Conservation (phyloP, 2,329 filamentous ascomycete genomes). For the Arthrobotrys sinensis region DNA sequence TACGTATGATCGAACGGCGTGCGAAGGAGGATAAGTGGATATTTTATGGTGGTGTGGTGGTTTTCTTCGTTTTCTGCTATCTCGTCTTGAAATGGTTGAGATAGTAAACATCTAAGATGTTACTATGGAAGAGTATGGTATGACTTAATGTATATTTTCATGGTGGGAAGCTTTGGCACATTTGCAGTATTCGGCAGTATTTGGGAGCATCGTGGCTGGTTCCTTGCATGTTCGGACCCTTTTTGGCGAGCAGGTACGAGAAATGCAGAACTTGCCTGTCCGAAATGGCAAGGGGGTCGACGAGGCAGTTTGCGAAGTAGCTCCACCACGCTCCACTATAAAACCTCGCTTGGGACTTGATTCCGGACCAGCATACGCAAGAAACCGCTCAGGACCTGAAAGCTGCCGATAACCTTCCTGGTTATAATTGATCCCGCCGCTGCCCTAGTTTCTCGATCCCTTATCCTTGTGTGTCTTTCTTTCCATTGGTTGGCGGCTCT, state of each 20-base stretch:
- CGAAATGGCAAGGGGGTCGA: conserved; percentile 27
- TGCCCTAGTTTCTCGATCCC: neutral
- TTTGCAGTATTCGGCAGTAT: neutral
- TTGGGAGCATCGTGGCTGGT: conserved; percentile 30
- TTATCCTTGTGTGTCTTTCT: conserved; percentile 19
- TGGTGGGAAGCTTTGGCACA: neutral
- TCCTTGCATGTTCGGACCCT: conserved; percentile 27
- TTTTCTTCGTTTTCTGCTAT: conserved; percentile 95
- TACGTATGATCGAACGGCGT: conserved; percentile 93
- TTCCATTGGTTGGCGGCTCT: conserved; percentile 20
- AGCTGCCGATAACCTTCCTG: neutral
- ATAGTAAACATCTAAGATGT: conserved; percentile 67
- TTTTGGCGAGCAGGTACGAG: conserved; percentile 9
- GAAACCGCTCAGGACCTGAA: conserved; percentile 1
- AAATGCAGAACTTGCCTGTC: neutral
- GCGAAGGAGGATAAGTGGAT: conserved; percentile 98
- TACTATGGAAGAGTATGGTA: neutral
- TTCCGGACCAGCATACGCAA: neutral
- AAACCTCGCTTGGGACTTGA: conserved; percentile 9
- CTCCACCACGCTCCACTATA: conserved; percentile 25
- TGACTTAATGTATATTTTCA: conserved; percentile 17
- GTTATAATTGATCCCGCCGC: conserved; percentile 33
- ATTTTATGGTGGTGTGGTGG: conserved; percentile 86
- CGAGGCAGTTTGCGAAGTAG: conserved; percentile 43
- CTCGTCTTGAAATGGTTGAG: conserved; percentile 87